Percentiles rank a stretch among this genome's conserved stretches.
Conservation (phyloP, 2,329 filamentous ascomycete species). For the Botrytis hyacinthi region DNA sequence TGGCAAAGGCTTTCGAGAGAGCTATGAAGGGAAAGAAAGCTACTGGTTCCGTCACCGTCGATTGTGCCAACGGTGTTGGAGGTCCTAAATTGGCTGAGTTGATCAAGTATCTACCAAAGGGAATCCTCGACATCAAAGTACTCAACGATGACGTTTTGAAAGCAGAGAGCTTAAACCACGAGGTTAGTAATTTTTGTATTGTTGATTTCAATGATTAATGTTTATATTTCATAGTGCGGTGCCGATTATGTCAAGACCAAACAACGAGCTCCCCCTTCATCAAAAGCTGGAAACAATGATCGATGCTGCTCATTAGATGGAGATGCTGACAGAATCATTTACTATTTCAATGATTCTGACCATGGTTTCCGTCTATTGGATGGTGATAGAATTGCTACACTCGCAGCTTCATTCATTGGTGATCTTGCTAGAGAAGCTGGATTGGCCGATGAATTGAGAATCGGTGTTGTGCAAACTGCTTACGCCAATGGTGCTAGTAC, state of each 20-base stretch:
- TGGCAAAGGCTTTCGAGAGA: constrained; percentile 77
- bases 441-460: constrained; percentile 75
- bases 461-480: constrained; percentile 94
- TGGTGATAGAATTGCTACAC: constrained; percentile 92
- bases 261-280: constrained; percentile 82
- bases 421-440: constrained; percentile 81
- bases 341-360: constrained; percentile 85
- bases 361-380: constrained; percentile 89
- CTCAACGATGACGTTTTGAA: constrained; percentile 92
- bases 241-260: constrained; percentile 98
- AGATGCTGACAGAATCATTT: constrained; percentile 92
- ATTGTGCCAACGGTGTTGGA: constrained; percentile 96
- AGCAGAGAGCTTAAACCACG: constrained; percentile 83
- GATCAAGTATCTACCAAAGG: constrained; percentile 74
- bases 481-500: constrained; percentile 97
- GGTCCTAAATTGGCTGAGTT: constrained; percentile 86
- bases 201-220: constrained; percentile 22
- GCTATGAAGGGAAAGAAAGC: constrained; percentile 77
- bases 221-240: constrained; percentile 62
- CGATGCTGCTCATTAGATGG: constrained; percentile 91
- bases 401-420: constrained; percentile 89
- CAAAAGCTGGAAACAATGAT: constrained; percentile 71
- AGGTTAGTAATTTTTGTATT: constrained; percentile 53
- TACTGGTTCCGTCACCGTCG: constrained; percentile 73
- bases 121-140: constrained; percentile 76